Percentiles rank a stretch among this genome's conserved stretches.
Evolutionary conservation across 306 rosid species (phyloP).

Genomic region (Cercis canadensis): DNA sequence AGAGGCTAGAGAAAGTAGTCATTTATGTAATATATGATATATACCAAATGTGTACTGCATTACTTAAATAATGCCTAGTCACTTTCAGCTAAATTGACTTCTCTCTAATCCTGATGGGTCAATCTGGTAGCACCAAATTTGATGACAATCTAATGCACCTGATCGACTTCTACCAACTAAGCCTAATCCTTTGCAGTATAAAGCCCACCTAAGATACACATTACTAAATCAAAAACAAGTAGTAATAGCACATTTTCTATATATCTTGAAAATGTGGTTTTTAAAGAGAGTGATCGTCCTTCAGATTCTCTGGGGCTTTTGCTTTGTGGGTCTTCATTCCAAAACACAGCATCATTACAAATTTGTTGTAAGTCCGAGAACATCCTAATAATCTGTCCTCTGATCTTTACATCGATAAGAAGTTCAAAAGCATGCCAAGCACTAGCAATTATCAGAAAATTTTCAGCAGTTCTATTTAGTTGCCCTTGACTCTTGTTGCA

Average conservation of each 20-base stretch:
- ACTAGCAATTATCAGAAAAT: too few species aligned
- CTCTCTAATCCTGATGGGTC: too few species aligned
- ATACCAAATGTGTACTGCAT: too few species aligned
- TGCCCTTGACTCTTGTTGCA: not conserved
- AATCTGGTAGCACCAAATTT: too few species aligned
- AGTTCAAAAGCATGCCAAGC: too few species aligned
- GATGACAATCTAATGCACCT: not conserved
- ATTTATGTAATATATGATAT: too few species aligned
- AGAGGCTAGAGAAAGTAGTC: too few species aligned
- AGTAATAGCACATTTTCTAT: not conserved
- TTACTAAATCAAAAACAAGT: not conserved
- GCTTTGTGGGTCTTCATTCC: slow-evolving; percentile 29
- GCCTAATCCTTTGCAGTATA: not conserved
- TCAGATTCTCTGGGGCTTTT: slow-evolving; percentile 31
- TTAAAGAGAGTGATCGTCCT: slow-evolving; percentile 10
- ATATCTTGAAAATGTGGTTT: slow-evolving; percentile 23
- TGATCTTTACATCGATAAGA: too few species aligned
- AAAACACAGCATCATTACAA: not conserved
- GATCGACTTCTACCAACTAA: not conserved
- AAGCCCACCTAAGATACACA: not conserved
- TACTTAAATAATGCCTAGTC: too few species aligned
- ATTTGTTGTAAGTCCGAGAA: slow-evolving; percentile 32
- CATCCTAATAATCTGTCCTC: not conserved
- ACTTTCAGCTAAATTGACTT: too few species aligned
- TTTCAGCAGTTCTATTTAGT: too few species aligned